Evolutionary conservation across 768 basidiomycete genomes (phyloP).

Genomic region (Pisolithus microcarpus): DNA sequence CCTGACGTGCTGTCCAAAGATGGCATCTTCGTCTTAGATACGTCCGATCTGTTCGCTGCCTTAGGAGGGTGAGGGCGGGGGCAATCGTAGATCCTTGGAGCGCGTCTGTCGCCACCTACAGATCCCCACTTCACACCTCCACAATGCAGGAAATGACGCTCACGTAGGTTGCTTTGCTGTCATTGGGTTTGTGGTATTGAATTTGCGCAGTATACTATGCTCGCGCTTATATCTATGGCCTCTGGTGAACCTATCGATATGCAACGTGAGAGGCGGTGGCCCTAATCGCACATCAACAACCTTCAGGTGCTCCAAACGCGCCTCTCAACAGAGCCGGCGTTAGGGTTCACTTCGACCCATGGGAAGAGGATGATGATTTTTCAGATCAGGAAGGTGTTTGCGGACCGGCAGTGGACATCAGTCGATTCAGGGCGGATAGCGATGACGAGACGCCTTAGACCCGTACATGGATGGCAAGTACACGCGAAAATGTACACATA

Average conservation of each 20-base stretch:
- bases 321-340: conserved; percentile 27
- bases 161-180: conserved; percentile 41
- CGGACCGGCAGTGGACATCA: conserved; percentile 17
- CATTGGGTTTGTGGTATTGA: conserved; percentile 1
- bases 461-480: background rate
- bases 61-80: conserved; percentile 54
- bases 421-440: conserved; percentile 3
- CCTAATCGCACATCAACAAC: conserved; percentile 39
- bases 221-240: conserved; percentile 64
- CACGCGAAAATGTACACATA: background rate
- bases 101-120: conserved; percentile 59
- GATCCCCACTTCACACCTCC: conserved; percentile 48
- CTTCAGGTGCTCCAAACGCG: conserved; percentile 3
- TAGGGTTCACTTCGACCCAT: conserved; percentile 51
- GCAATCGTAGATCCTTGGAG: conserved; percentile 49
- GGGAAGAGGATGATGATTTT: conserved; percentile 49
- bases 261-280: conserved; percentile 78
- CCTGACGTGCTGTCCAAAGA: conserved; percentile 47
- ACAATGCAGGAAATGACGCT: conserved; percentile 87
- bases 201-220: conserved; percentile 57
- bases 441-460: conserved; percentile 3
- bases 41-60: conserved; percentile 67
- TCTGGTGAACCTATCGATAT: conserved; percentile 63
- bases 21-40: conserved; percentile 65
- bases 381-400: conserved; percentile 39